Base-by-base conservation (phyloP, 2,329 filamentous ascomycete species). In the Calonectria ilicicola region DNA sequence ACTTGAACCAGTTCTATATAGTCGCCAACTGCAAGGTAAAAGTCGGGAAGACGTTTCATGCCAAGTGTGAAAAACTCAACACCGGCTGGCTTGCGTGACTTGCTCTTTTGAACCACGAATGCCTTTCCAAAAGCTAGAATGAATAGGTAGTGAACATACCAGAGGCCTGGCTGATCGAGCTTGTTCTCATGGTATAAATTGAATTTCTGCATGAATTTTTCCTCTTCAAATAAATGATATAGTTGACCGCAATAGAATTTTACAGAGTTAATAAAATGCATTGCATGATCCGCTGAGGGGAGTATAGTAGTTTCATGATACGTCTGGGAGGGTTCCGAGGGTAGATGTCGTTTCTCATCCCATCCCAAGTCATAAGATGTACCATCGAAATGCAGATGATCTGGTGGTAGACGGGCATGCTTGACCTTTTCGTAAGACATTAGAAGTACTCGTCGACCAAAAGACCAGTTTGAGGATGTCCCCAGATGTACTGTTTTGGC, bases 381-480 rank as follows among this genome's bases (percentile, higher is more conserved):
- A 8, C 87, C 87, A 70, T 90, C 87, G 64, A 88, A 89, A 2
- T 87, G 80, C 3, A 89, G 79, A 6, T 83, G 82, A n/a, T 83
- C 81, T 2, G 86, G 80, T 3, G 87, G 84, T 1, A 86, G 76
- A 8, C 84, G 83, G 3, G 80, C 78, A 26, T 83, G 81, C 63
- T 84, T 82, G 27, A 87, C 80, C 64, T 85, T 82, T 71, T 87
- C 84, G 66, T 89, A 85, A 0, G 84, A 84, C 73, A 88, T 81
- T 47, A 80, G 83, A 35, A 89, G 79, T 3, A 89, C 83, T 27
- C 85, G 83, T 15, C 87, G 81, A 35, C 84, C 84, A 74, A 89
- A 89, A 0, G 87, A 86, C 88, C 88, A 90, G 66, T 88, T 89
- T 0, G 88, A 89, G 0, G 87, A 89, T 2, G 86, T 86, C 7